Conservation (phyloP, 352 stramenopile species). For the Plasmopara viticola region DNA sequence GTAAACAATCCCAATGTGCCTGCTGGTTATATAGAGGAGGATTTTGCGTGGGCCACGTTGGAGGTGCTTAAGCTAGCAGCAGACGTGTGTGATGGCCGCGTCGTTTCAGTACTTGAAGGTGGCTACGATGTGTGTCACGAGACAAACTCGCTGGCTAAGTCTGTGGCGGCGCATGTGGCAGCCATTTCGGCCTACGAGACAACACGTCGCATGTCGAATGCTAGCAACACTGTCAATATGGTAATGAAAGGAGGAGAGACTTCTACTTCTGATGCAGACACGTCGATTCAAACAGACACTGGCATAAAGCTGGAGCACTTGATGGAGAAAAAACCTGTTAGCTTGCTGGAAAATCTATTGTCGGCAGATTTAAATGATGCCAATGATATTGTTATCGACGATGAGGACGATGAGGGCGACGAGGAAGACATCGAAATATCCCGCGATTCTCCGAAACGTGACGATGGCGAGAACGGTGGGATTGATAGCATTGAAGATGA, state of each 20-base stretch:
- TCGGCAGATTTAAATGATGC: constrained; percentile 37
- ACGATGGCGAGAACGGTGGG: constrained; percentile 7
- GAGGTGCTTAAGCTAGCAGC: constrained; percentile 71
- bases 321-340: constrained; percentile 26
- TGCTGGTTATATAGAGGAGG: constrained; percentile 74
- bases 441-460: not conserved
- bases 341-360: constrained; percentile 48
- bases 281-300: not conserved
- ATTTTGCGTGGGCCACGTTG: constrained; percentile 76
- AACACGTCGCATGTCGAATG: constrained; percentile 16
- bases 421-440: constrained; percentile 19
- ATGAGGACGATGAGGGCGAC: constrained; percentile 42
- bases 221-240: not conserved
- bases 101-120: constrained; percentile 83
- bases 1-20: constrained; percentile 73
- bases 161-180: constrained; percentile 66
- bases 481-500: constrained; percentile 22
- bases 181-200: constrained; percentile 65
- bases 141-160: constrained; percentile 80
- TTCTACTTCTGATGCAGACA: not conserved
- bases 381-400: constrained; percentile 54
- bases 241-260: constrained; percentile 5
- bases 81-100: constrained; percentile 69
- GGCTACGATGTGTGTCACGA: constrained; percentile 78
- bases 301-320: constrained; percentile 17